Evolutionary conservation across 192 early-diverging fungal species (phyloP).

Genomic region (Lobosporangium transversale): DNA sequence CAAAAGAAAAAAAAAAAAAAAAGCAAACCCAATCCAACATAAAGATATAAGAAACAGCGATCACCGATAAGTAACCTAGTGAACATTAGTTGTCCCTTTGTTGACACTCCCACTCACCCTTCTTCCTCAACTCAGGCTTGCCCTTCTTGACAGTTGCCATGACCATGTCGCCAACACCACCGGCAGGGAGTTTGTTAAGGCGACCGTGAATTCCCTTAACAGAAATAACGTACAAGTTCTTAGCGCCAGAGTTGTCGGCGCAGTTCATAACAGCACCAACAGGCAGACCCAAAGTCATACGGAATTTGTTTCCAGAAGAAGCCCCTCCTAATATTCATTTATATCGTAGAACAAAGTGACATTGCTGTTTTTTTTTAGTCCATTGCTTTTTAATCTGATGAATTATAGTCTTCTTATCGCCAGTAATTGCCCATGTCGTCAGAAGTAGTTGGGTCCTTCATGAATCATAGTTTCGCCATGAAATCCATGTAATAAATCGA

Average conservation of each 20-base stretch:
- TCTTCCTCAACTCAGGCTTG: constrained; percentile 99
- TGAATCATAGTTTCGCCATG: constrained; percentile 27
- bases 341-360: background rate
- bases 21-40: too few relatives aligned
- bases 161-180: constrained; percentile 99
- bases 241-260: constrained; percentile 99
- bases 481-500: too few relatives aligned
- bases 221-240: constrained; percentile 99
- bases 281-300: constrained; percentile 98
- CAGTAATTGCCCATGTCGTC: too few relatives aligned
- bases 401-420: background rate
- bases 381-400: background rate
- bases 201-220: constrained; percentile 96
- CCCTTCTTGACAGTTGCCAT: constrained; percentile 99
- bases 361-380: background rate
- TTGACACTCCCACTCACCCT: constrained; percentile 70
- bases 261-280: constrained; percentile 98
- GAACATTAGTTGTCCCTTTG: constrained; percentile 1
- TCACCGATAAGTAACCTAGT: background rate
- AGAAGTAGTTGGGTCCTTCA: too few relatives aligned
- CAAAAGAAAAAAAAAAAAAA: constrained; percentile 4
- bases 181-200: constrained; percentile 97
- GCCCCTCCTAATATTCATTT: constrained; percentile 56
- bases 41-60: background rate
- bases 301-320: constrained; percentile 94